These are phyloP conservation scores for Ogataea nonfermentans DNA, from an alignment of 805 yeast species.

Conservation along the genomic window DNA sequence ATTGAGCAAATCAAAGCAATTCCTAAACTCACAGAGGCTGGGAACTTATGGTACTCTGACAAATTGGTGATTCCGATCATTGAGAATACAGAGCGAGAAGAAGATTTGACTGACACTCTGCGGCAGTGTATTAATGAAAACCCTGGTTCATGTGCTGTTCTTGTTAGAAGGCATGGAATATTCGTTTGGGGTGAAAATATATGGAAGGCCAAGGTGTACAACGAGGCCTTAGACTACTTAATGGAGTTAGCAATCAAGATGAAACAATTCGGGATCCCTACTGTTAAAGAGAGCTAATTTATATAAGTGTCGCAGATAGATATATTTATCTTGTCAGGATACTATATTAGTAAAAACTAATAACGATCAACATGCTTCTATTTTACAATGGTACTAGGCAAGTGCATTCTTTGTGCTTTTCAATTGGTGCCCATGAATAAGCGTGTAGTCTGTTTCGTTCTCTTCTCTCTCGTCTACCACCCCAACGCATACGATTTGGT, in stretches of 20 bases:
- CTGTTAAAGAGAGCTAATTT: conserved; percentile 29
- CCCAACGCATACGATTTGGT: conserved; percentile 56
- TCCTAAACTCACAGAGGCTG: conserved; percentile 65
- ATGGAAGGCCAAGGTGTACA: conserved; percentile 90
- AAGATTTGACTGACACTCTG: conserved; percentile 68
- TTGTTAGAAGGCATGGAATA: conserved; percentile 91
- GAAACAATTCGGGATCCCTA: conserved; percentile 66
- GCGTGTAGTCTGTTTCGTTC: conserved; percentile 41
- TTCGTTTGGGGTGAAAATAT: conserved; percentile 95
- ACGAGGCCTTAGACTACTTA: conserved; percentile 89
- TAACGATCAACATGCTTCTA: conserved; percentile 3
- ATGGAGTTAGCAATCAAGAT: conserved; percentile 82
- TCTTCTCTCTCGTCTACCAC: conserved; percentile 45
- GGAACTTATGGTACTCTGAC: conserved; percentile 70
- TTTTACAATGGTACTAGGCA: conserved; percentile 11
- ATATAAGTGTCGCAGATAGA: no score
- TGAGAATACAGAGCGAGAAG: conserved; percentile 87
- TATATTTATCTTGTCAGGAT: no score
- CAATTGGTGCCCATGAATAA: conserved; percentile 24
- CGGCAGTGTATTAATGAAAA: conserved; percentile 62
- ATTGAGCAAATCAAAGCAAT: conserved; percentile 93
- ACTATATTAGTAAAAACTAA: no score
- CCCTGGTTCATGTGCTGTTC: conserved; percentile 80
- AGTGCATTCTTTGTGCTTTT: conserved; percentile 34
- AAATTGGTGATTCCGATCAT: conserved; percentile 84